Evolutionary conservation across 2,329 filamentous ascomycete genomes (phyloP), one percentile per base, ranked within the genome.

Genomic region (Penicillium occitanis): DNA sequence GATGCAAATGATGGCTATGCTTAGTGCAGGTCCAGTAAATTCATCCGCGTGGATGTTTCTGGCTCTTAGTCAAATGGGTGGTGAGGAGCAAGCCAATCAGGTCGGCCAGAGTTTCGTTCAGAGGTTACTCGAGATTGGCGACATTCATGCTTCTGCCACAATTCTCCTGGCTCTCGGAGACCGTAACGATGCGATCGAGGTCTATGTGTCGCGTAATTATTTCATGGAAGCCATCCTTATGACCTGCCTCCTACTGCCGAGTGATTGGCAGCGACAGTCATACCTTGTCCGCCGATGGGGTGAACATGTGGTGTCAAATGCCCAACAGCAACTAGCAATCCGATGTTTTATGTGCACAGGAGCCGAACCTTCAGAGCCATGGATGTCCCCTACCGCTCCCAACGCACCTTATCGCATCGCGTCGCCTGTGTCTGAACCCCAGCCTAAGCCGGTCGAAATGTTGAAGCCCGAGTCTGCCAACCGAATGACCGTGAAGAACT

Each of bases 11-110:
- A 86, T 88, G 11, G 88, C 91, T 2, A 91, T 90, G 81, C 80
- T 88, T 44, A 82, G 88, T 51, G 90, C 92, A 0, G 88, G 94
- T 70, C 90, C 91, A n/a, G 93, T 95, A 86, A 94, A 92, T 10
- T 92, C 91, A 2, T 91, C 92, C 0, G 95, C 98, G 78, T 99
- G 95, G 95, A 97, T 99, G 92, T 81, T 98, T 66, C 82, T 99
- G 42, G 94, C 95, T 11, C 80, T 99, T 61, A 96, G 92, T 74
- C 91, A 92, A 48, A 96, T 98, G 79, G 92, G 91, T 61, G 86
- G 88, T 2, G 83, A 88, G 68, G 84, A 87, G 44, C 92, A 92
- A 1, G 91, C 96, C 72, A 93, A 96, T 75, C 96, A 96, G 76
- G 87, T 98, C 17, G 93, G 92, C 1, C 90, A 94, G 66, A 90